A percentile compares a stretch with the other conserved stretches of the same genome.
These are phyloP conservation scores for Cudoniella acicularis DNA, from an alignment of 495 filamentous ascomycete species.

Conservation along the genomic window DNA sequence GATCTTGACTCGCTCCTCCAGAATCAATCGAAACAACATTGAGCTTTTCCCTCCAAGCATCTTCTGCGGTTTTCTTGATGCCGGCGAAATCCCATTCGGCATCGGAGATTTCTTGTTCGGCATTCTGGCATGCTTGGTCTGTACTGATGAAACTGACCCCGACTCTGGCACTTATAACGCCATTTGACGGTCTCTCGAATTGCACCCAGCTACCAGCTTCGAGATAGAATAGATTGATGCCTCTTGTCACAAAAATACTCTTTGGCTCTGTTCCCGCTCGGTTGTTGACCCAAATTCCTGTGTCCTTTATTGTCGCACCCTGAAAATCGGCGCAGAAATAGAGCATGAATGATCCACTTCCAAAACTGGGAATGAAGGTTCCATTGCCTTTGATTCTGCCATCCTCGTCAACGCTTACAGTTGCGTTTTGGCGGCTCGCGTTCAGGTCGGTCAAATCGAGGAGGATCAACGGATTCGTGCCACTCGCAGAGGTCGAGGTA, in stretches of 20 bases:
- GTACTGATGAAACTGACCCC: conserved; percentile 67
- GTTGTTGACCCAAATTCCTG: conserved; percentile 60
- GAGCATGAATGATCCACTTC: conserved; percentile 52
- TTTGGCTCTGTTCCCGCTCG: conserved; percentile 49
- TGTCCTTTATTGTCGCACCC: conserved; percentile 56
- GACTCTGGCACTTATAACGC: conserved; percentile 55
- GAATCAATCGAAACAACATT: conserved; percentile 52
- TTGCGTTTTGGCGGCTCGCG: conserved; percentile 57
- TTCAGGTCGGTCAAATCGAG: conserved; percentile 65
- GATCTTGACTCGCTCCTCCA: conserved; percentile 46
- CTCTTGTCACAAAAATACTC: conserved; percentile 52
- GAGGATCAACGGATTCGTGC: conserved; percentile 49
- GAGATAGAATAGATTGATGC: conserved; percentile 57
- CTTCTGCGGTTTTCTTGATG: conserved; percentile 46
- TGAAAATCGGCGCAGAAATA: conserved; percentile 71
- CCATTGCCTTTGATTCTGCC: conserved; percentile 64
- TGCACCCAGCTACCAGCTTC: conserved; percentile 63
- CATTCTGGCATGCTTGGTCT: conserved; percentile 61
- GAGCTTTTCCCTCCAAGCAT: conserved; percentile 61
- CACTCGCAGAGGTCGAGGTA: not conserved
- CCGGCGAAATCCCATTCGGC: conserved; percentile 63
- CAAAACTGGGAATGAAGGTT: conserved; percentile 66
- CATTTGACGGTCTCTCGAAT: conserved; percentile 41
- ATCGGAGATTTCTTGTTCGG: conserved; percentile 61
- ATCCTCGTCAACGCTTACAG: conserved; percentile 43